Conservation (phyloP, 176 grass and related monocot genomes). For the Aegilops umbellulata region DNA sequence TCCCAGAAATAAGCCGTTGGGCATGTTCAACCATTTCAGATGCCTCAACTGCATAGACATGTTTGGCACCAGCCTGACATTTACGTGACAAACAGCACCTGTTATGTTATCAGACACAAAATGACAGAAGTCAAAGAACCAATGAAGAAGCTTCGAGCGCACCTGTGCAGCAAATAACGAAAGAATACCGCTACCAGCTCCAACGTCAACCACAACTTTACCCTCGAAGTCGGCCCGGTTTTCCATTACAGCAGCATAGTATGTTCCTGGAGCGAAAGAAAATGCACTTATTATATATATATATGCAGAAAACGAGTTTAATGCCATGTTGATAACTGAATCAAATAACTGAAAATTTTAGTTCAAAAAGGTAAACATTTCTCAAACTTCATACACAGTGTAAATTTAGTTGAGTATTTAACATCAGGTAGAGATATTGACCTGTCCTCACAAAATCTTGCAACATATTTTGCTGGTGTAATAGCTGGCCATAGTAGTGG, state of each 20-base stretch:
- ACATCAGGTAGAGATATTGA: conserved; percentile 31
- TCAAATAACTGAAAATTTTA: conserved; percentile 10
- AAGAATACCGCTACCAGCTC: conserved; percentile 99
- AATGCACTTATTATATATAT: conserved; percentile 13
- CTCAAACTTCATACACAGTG: background rate
- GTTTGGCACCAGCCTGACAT: conserved; percentile 93
- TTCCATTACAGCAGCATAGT: conserved; percentile 98
- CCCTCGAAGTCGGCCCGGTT: conserved; percentile 88
- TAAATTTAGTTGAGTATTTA: background rate
- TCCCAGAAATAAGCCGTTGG: conserved; percentile 78
- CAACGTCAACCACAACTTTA: conserved; percentile 96
- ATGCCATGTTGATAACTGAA: conserved; percentile 3
- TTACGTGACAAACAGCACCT: conserved; percentile 21
- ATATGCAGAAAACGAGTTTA: background rate
- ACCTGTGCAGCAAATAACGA: conserved; percentile 99
- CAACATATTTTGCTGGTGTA: conserved; percentile 99
- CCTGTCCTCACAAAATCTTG: conserved; percentile 99
- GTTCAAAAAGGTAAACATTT: background rate
- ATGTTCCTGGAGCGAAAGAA: conserved; percentile 72
- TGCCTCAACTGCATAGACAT: conserved; percentile 97
- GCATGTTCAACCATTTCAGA: conserved; percentile 99
- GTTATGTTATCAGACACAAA: background rate
- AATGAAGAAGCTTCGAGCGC: conserved; percentile 5
- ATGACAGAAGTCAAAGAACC: background rate
- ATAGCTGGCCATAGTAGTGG: conserved; percentile 94